Evolutionary conservation across 2,329 filamentous ascomycete genomes (phyloP), one percentile per base, ranked within the genome.

Genomic region (Fusarium sp.): DNA sequence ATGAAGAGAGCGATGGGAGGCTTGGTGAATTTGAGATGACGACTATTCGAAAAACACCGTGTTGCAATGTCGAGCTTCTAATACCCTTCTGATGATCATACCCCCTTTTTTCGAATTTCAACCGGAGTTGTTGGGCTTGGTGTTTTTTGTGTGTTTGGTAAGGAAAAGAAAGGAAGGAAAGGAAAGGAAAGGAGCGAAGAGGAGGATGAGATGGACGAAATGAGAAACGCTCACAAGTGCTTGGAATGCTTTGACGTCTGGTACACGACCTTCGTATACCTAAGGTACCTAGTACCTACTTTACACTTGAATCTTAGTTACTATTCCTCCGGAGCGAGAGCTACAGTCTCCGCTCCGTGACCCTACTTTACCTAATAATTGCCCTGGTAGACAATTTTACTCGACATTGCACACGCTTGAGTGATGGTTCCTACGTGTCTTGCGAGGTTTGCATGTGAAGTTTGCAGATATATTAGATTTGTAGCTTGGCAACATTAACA

Each of bases 331-430:
- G 62, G 65, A 63, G 75, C 68, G 68, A 54, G 67, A 73, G 73
- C 73, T 69, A 67, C 58, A 66, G 74, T 60, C 64, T 79, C 68
- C 65, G 67, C 60, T 63, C 73, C 65, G 70, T 67, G 70, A 64
- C 50, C 75, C 70, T 77, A 75, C 64, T 72, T 68, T 61, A 63
- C 71, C 66, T 78, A 77, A 74, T 82, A 80, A 79, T 81, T 80
- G 80, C 76, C 74, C 79, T 76, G 74, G 77, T 80, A 80, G 77
- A 79, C 78, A 80, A 79, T 79, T 78, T 77, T 80, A 79, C 75
- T 80, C 75, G 70, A 78, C 76, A 79, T 81, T 81, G 78, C 75
- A 80, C 73, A 73, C 66, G 43, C 37, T 25, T 50, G 32, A 27
- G n/a, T 45, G 25, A 6, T 9, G n/a, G 34, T 45, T 20, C 13